Base-by-base conservation (phyloP, 164 flowering plant genomes). In the Houttuynia cordata region DNA sequence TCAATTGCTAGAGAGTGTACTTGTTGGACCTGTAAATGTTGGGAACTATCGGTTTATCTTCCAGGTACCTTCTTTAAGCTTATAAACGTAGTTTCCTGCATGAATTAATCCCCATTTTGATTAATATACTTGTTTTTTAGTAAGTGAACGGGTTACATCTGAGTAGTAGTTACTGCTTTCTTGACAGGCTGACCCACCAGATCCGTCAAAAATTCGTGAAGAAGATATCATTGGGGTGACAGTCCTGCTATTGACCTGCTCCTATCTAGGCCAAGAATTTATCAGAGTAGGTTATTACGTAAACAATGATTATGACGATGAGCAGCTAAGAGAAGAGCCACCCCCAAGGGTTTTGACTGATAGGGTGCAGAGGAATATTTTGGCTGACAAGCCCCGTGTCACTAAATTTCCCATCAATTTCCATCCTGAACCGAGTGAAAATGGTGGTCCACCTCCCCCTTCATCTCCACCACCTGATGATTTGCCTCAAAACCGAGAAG, bases 21-120 rank as follows among this genome's bases (percentile, higher is more conserved):
- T 94, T 76, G 99, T 94, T 64, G 99, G 99, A 53, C 99, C 99
- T 42, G 95, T 94, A 63, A 94, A 94, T 76, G 84, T 94, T 65
- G 99, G 99, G 58, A 94, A 88, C 64, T 94, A 94, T 59, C 91
- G 99, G 18, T 94, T 94, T 76, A 88, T 94, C 24, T 81, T 94
- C 51, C 91, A 91, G 97, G 99, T 67, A 82, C 67, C 40, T 23
- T n/a, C 19, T 13, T 40, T 23, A 18, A 51, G 34, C 49, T 45
- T 45, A 45, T 17, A 40, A 37, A 24, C 10, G 42, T 56, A 30
- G 57, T 24, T 24, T 13, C 37, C 6, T 30, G n/a, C 37, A 30
- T 30, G 6, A 6, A 30, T 30, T 30, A 30, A 30, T 30, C 6
- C 37, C 6, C 37, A 30, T 30, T 30, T 30, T 30, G 37, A 6